Conservation (phyloP, 331 rosid species). For the Quercus lobata region DNA sequence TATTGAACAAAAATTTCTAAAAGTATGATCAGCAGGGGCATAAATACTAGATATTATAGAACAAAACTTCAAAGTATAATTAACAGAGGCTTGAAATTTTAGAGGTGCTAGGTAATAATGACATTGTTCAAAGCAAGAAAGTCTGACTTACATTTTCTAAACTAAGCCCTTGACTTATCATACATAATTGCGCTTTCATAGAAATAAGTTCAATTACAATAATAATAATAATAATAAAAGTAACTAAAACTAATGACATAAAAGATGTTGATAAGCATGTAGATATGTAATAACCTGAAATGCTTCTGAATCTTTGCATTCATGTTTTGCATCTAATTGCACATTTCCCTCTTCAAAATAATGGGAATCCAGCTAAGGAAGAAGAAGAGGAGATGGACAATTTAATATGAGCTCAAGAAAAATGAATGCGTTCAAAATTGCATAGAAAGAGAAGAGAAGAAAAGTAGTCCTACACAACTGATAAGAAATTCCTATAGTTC, state of each 20-base stretch:
- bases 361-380: slow-evolving; percentile 81
- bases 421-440: background rate
- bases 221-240: background rate
- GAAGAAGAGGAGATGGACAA: slow-evolving; percentile 8
- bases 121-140: background rate
- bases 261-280: background rate
- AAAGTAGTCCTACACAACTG: slow-evolving; percentile 12
- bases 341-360: slow-evolving; percentile 99
- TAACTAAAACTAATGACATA: slow-evolving; percentile 3
- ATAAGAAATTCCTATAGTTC: slow-evolving; percentile 62
- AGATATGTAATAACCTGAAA: slow-evolving; percentile 57
- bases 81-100: too few relatives aligned
- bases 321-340: slow-evolving; percentile 58
- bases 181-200: background rate
- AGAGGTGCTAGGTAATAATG: too few relatives aligned
- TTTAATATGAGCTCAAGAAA: background rate
- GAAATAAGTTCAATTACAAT: background rate
- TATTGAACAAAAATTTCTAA: background rate
- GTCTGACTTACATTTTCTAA: background rate
- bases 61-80: too few relatives aligned
- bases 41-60: background rate
- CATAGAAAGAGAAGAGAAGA: background rate
- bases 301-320: slow-evolving; percentile 41
- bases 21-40: background rate
- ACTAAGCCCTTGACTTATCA: background rate